A percentile compares a stretch with the other conserved stretches of the same genome.
These are phyloP conservation scores for Yamadazyma kitorensis DNA, from an alignment of 805 yeast genomes.

Conservation along the genomic window DNA sequence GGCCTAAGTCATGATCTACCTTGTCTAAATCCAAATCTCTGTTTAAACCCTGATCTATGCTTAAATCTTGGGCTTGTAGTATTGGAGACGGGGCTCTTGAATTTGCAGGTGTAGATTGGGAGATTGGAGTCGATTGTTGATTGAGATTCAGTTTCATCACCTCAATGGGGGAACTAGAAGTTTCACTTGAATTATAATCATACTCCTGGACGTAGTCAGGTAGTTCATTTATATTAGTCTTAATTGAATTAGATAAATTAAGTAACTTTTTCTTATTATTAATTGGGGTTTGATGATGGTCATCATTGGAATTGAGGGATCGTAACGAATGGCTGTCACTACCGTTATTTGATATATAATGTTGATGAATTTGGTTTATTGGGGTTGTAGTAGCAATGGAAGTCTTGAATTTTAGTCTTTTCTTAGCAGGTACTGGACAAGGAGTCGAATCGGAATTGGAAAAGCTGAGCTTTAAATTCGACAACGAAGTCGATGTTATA, in stretches of 20 bases:
- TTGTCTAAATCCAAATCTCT: too few relatives aligned
- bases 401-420: constrained; percentile 28
- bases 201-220: constrained; percentile 12
- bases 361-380: constrained; percentile 11
- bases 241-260: constrained; percentile 31
- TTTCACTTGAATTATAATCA: constrained; percentile 8
- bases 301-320: too few relatives aligned
- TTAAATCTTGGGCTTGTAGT: too few relatives aligned
- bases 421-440: constrained; percentile 39
- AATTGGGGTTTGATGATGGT: constrained; percentile 13
- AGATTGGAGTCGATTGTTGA: constrained; percentile 35
- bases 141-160: constrained; percentile 4
- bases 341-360: too few relatives aligned
- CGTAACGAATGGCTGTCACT: too few relatives aligned
- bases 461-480: constrained; percentile 13
- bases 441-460: constrained; percentile 38
- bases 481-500: constrained; percentile 7
- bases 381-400: too few relatives aligned
- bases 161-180: constrained; percentile 10
- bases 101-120: constrained; percentile 43
- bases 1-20: too few relatives aligned
- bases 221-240: constrained; percentile 20
- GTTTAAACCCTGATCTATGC: too few relatives aligned
- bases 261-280: constrained; percentile 21
- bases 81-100: constrained; percentile 34